Conservation (phyloP, 2,329 filamentous ascomycete species). For the Domatiomyces globalis region DNA sequence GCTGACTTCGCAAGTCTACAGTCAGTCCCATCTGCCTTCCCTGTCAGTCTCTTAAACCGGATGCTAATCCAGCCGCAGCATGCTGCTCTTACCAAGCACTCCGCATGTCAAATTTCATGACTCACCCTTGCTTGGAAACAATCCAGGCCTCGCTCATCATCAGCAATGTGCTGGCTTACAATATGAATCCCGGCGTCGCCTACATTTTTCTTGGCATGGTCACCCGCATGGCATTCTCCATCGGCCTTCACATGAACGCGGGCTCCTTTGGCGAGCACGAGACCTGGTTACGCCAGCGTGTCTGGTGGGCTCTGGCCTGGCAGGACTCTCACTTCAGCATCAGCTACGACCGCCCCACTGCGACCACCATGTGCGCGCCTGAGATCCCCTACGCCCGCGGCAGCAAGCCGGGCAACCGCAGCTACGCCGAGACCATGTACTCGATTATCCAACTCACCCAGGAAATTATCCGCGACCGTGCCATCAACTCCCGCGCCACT, state of each 20-base stretch:
- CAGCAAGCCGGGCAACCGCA: constrained; percentile 34
- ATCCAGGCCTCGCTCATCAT: constrained; percentile 50
- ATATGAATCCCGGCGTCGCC: constrained; percentile 51
- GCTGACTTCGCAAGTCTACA: constrained; percentile 49
- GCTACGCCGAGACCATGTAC: constrained; percentile 46
- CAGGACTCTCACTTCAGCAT: constrained; percentile 51
- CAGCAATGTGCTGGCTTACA: constrained; percentile 47
- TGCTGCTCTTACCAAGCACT: constrained; percentile 53
- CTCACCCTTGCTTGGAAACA: constrained; percentile 45
- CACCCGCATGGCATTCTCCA: constrained; percentile 44
- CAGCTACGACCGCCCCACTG: constrained; percentile 46
- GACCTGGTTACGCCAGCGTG: constrained; percentile 30
- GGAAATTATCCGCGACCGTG: constrained; percentile 46
- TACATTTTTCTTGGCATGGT: constrained; percentile 49
- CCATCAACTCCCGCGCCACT: constrained; percentile 38
- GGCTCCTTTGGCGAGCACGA: constrained; percentile 39
- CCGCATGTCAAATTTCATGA: constrained; percentile 50
- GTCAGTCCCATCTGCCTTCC: constrained; percentile 28
- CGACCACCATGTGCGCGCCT: constrained; percentile 39
- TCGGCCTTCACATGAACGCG: constrained; percentile 46
- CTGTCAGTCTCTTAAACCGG: too few species aligned
- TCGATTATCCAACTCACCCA: constrained; percentile 40
- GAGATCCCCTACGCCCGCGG: constrained; percentile 37
- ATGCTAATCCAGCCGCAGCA: constrained; percentile 28
- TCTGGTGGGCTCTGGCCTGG: constrained; percentile 50